Conservation (phyloP, 1,284 basidiomycete genomes). For the Marasmius tenuissimus region DNA sequence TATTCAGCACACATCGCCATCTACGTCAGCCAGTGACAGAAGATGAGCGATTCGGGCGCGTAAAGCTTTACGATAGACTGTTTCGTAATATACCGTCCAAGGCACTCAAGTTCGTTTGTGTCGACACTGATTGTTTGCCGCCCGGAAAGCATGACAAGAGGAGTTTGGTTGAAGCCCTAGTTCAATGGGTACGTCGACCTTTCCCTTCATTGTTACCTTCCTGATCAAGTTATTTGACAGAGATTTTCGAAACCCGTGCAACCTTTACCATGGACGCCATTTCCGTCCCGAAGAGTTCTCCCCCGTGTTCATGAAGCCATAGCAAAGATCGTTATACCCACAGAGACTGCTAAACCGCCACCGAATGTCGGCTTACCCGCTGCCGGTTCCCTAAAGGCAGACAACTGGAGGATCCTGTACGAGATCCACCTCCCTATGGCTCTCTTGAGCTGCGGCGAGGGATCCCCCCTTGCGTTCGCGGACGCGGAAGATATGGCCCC, state of each 20-base stretch:
- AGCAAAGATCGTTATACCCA: background rate
- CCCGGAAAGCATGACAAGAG: background rate
- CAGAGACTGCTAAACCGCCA: slow-evolving; percentile 5
- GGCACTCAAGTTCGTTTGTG: slow-evolving; percentile 4
- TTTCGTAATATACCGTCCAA: background rate
- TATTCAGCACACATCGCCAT: slow-evolving; percentile 5
- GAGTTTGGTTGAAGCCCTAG: background rate
- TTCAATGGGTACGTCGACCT: slow-evolving; percentile 5
- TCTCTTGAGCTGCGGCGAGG: slow-evolving; percentile 1
- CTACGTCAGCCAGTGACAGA: slow-evolving; percentile 4
- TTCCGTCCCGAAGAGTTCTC: slow-evolving; percentile 1
- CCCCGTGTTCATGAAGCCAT: background rate
- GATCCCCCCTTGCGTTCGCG: background rate
- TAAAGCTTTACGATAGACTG: background rate
- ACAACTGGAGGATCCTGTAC: slow-evolving; percentile 6
- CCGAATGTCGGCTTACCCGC: background rate
- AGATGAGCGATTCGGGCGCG: too few relatives aligned
- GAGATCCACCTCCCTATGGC: slow-evolving; percentile 8
- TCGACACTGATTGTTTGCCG: slow-evolving; percentile 4
- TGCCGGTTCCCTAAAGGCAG: slow-evolving; percentile 8
- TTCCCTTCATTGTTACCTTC: background rate
- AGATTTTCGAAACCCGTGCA: background rate
- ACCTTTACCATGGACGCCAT: background rate
- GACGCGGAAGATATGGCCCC: background rate
- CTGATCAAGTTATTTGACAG: background rate